Percentiles rank a stretch among this genome's conserved stretches.
Evolutionary conservation across 1,284 basidiomycete species (phyloP).

Genomic region (Phellinidium pouzarii): DNA sequence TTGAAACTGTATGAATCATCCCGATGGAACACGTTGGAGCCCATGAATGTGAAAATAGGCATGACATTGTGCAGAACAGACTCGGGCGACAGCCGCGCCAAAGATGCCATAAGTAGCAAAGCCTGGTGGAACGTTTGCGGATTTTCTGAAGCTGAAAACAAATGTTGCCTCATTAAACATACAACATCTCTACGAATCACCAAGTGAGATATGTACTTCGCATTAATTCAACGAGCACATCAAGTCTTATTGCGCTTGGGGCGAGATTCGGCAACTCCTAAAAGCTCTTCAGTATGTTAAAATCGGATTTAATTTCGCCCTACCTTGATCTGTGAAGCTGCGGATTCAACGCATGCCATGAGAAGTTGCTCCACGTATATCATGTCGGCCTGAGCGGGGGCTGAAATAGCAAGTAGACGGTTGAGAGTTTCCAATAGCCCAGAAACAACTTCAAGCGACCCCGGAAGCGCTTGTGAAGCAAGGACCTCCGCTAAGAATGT

Average conservation of each 20-base stretch:
- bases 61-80: constrained; percentile 93
- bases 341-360: constrained; percentile 73
- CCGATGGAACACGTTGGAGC: constrained; percentile 90
- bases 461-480: constrained; percentile 54
- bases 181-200: constrained; percentile 3
- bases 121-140: constrained; percentile 95
- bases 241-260: constrained; percentile 55
- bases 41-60: constrained; percentile 99
- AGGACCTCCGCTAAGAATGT: constrained; percentile 70
- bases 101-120: constrained; percentile 79
- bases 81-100: constrained; percentile 83
- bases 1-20: constrained; percentile 95
- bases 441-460: constrained; percentile 66
- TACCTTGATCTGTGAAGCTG: constrained; percentile 58
- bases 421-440: constrained; percentile 72
- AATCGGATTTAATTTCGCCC: constrained; percentile 3
- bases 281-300: background rate
- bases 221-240: constrained; percentile 83
- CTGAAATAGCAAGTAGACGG: constrained; percentile 51
- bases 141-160: constrained; percentile 66
- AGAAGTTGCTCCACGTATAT: constrained; percentile 83
- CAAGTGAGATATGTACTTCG: constrained; percentile 45
- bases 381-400: constrained; percentile 49
- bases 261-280: constrained; percentile 42
- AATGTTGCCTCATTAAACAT: constrained; percentile 11